These are phyloP conservation scores for Calonectria honghensis DNA, from an alignment of 2,329 filamentous ascomycete genomes.

Conservation along the genomic window DNA sequence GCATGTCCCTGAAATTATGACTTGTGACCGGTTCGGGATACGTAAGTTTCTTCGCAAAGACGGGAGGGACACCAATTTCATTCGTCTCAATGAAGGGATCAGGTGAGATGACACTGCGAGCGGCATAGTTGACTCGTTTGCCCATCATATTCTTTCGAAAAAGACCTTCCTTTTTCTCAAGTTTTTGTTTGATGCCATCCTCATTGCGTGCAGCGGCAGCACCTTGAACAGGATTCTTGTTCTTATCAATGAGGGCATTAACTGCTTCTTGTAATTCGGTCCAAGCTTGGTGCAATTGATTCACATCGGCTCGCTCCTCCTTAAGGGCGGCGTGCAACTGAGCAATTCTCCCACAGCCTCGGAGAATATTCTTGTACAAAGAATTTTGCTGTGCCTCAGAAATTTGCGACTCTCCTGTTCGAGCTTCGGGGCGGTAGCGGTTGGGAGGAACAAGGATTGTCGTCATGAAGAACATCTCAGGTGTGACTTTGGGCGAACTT, in stretches of 20 bases:
- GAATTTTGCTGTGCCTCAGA: slow-evolving; percentile 92
- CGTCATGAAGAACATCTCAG: slow-evolving; percentile 96
- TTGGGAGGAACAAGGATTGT: slow-evolving; percentile 93
- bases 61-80: slow-evolving; percentile 98
- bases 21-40: slow-evolving; percentile 98
- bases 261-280: slow-evolving; percentile 90
- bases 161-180: slow-evolving; percentile 98
- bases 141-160: slow-evolving; percentile 99
- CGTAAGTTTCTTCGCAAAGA: slow-evolving; percentile 96
- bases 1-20: slow-evolving; percentile 96
- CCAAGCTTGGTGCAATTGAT: slow-evolving; percentile 87
- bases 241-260: slow-evolving; percentile 93
- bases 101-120: slow-evolving; percentile 97
- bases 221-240: slow-evolving; percentile 88
- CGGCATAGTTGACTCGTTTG: slow-evolving; percentile 98
- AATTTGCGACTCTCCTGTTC: slow-evolving; percentile 86
- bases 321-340: slow-evolving; percentile 77
- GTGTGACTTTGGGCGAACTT: slow-evolving; percentile 74
- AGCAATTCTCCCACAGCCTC: slow-evolving; percentile 82
- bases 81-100: slow-evolving; percentile 99
- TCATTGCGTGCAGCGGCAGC: slow-evolving; percentile 86
- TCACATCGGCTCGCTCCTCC: slow-evolving; percentile 70
- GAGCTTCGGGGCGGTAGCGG: slow-evolving; percentile 90
- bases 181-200: slow-evolving; percentile 96
- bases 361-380: slow-evolving; percentile 89